Percentiles rank a stretch among this genome's conserved stretches.
Conservation (phyloP, 2,329 filamentous ascomycete genomes). For the Aureobasidium sp. region DNA sequence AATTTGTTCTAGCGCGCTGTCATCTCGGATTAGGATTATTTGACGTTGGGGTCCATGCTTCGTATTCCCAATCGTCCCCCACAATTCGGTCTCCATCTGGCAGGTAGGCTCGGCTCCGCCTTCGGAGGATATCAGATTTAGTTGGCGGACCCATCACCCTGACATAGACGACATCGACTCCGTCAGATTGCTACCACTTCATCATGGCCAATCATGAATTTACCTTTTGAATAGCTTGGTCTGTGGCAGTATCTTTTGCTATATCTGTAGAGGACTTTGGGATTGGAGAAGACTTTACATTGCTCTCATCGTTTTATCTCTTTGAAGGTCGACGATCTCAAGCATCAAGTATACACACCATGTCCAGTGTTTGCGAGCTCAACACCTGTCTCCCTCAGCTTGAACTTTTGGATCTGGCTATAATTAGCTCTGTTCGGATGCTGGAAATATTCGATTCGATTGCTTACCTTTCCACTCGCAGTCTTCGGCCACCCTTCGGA, state of each 20-base stretch:
- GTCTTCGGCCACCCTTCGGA: slow-evolving; percentile 84
- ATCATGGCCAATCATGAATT: neutral
- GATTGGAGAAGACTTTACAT: neutral
- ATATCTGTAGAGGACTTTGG: neutral
- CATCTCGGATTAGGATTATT: neutral
- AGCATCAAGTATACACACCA: neutral
- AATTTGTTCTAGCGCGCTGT: neutral
- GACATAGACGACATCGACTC: neutral
- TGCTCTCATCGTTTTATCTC: too few relatives aligned
- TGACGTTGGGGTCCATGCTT: neutral
- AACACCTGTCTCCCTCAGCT: slow-evolving; percentile 61
- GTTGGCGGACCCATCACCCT: neutral
- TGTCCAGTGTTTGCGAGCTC: slow-evolving; percentile 37
- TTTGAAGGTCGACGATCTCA: too few relatives aligned
- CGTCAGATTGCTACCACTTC: neutral
- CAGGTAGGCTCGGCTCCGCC: neutral
- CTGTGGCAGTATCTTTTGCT: neutral
- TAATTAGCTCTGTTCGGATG: neutral
- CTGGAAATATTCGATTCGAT: too few relatives aligned
- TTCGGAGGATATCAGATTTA: too few relatives aligned
- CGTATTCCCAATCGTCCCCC: neutral
- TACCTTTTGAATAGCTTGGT: neutral
- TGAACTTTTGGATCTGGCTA: slow-evolving; percentile 75
- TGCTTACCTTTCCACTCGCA: slow-evolving; percentile 68
- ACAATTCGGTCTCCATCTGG: neutral